Evolutionary conservation across 2,329 filamentous ascomycete genomes (phyloP).

Genomic region (Dactylellina parvicollis): DNA sequence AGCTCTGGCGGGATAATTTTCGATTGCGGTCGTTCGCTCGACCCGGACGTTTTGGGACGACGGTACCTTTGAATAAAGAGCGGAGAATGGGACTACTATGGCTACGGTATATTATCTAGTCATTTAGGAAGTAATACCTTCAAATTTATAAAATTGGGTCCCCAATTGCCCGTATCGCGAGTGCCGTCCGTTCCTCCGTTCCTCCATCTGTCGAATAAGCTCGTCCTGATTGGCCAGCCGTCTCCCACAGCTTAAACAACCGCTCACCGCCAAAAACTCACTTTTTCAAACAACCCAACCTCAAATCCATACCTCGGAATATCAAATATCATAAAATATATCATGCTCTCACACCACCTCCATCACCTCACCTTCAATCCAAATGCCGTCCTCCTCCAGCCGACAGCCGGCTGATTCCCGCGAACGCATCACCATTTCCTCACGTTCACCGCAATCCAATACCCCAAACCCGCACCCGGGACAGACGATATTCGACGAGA

Average conservation of each 20-base stretch:
- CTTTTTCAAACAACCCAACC: background rate
- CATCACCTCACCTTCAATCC: background rate
- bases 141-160: background rate
- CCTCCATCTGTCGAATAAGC: slow-evolving; percentile 33
- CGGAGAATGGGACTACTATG: too few species aligned
- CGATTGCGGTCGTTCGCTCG: slow-evolving; percentile 27
- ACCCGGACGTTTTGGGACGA: background rate
- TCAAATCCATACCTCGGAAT: background rate
- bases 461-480: background rate
- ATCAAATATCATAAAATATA: too few species aligned
- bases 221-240: slow-evolving; percentile 49
- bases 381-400: slow-evolving; percentile 25
- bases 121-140: too few species aligned
- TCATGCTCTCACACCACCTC: slow-evolving; percentile 16
- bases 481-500: slow-evolving; percentile 28
- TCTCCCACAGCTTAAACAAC: background rate
- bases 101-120: too few species aligned
- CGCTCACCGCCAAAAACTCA: background rate
- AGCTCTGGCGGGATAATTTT: slow-evolving; percentile 21
- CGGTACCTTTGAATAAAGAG: too few species aligned
- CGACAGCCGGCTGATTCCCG: slow-evolving; percentile 18
- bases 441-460: slow-evolving; percentile 19
- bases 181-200: background rate
- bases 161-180: background rate
- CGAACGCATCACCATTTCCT: slow-evolving; percentile 13